These are phyloP conservation scores for Colletotrichum somersetense DNA, from an alignment of 2,329 filamentous ascomycete genomes.

Conservation along the genomic window DNA sequence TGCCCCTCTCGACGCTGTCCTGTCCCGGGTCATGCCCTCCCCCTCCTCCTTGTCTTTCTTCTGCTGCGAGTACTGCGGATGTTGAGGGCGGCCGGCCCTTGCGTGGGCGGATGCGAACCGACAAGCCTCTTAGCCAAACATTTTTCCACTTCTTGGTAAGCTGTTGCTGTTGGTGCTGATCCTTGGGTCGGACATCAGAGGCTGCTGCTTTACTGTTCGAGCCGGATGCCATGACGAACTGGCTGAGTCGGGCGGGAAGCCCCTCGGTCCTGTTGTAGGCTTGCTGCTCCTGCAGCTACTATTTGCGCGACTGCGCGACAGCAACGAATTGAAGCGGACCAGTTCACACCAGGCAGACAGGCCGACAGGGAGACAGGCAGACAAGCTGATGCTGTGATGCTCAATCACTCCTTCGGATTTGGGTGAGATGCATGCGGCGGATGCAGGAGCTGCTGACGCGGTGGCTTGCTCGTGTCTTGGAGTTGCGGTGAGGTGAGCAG, in stretches of 20 bases:
- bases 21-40: not conserved
- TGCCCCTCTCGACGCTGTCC: constrained; percentile 30
- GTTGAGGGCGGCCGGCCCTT: constrained; percentile 19
- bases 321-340: not conserved
- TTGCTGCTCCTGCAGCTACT: not conserved
- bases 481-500: not conserved
- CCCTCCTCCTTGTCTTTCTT: not conserved
- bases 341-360: not conserved
- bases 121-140: constrained; percentile 30
- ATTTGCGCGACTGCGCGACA: not conserved
- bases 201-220: constrained; percentile 15
- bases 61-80: not conserved
- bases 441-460: not conserved
- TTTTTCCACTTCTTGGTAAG: constrained; percentile 37
- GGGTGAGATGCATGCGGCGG: not conserved
- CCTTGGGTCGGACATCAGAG: not conserved
- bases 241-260: constrained; percentile 23
- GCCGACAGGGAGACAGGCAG: not conserved
- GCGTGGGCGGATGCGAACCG: constrained; percentile 36
- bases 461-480: not conserved
- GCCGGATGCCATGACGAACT: constrained; percentile 29
- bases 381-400: not conserved
- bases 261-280: constrained; percentile 17
- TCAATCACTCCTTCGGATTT: not conserved
- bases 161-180: constrained; percentile 25